Evolutionary conservation across 2,329 filamentous ascomycete genomes (phyloP).

Genomic region (Alternaria incomplexa): DNA sequence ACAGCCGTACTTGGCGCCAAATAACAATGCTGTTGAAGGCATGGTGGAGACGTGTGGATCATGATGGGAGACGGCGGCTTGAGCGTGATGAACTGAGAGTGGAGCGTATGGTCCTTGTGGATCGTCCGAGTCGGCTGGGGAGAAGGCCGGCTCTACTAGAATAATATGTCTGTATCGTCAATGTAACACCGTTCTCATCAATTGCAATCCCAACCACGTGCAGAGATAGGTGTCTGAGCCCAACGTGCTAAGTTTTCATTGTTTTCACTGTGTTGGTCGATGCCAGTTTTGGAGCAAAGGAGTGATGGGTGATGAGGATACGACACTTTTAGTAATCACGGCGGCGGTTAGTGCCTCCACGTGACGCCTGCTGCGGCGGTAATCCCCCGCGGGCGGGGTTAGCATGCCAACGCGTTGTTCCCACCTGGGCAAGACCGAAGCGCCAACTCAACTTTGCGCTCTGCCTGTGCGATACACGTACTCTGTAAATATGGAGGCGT

Average conservation of each 20-base stretch:
- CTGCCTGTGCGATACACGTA: background rate
- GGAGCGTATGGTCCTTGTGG: background rate
- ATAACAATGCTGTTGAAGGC: background rate
- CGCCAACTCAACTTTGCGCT: background rate
- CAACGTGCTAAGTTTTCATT: background rate
- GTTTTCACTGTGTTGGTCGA: background rate
- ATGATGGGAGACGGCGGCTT: background rate
- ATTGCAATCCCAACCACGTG: background rate
- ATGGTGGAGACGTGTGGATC: background rate
- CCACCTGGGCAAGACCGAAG: background rate
- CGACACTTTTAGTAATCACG: background rate
- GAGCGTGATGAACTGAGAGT: background rate
- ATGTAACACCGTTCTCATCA: background rate
- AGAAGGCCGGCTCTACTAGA: background rate
- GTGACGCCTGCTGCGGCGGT: background rate
- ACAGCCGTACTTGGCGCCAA: background rate
- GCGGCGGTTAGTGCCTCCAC: background rate
- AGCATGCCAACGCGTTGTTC: background rate
- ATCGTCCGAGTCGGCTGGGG: background rate
- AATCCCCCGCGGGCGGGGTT: background rate
- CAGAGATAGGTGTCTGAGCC: background rate
- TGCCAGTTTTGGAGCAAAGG: background rate
- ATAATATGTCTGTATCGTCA: background rate
- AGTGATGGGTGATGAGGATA: background rate
- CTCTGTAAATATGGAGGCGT: background rate